Evolutionary conservation across 768 basidiomycete species (phyloP), one percentile per base, ranked within the genome.

Genomic region (Mycena vitilis): DNA sequence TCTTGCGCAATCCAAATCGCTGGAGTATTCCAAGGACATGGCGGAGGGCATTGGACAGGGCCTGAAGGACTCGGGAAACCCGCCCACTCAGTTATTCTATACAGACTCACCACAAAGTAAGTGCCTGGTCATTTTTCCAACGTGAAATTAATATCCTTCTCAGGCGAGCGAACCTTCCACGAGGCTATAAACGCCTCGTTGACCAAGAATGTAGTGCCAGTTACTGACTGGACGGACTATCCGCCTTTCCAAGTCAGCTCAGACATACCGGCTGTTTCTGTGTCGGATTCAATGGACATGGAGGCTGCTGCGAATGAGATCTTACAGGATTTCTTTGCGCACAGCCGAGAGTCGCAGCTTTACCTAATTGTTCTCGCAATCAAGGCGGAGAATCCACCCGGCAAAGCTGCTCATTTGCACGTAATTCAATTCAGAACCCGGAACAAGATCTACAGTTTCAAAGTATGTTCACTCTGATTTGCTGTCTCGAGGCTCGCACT

Each of bases 361-460:
- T 60, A 2, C 16, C 9, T 42, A 2, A 13, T 61, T 42, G 60
- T 25, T 20, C 22, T 61, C 20, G 49, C 37, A 25, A 61, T 61
- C 1, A 61, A 61, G 38, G 42, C 38, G 1, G 37, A 44, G 13
- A 5, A 40, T 40, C 37, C 4, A 2, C 1, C 2, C 9, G 1
- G 60, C 11, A 0, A 11, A 44, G 1, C 36, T 16, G 11, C 22
- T 25, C 6, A 1, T 18, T 9, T 15, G 37, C 8, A 8, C 36
- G 11, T 25, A 11, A 61, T 61, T 23, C 60, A 61, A 40, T 23
- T 61, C 5, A 36, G 49, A 30, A 61, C 60, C n/a, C 22, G 30
- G 18, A 38, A 61, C 6, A 42, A n/a, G 4, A 61, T 61, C 0
- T 40, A 23, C n/a, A 10, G 25, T 7, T 61, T 52, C 16, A 12